These are phyloP conservation scores for Crucibulum laeve DNA, from an alignment of 768 basidiomycete genomes.

Conservation along the genomic window DNA sequence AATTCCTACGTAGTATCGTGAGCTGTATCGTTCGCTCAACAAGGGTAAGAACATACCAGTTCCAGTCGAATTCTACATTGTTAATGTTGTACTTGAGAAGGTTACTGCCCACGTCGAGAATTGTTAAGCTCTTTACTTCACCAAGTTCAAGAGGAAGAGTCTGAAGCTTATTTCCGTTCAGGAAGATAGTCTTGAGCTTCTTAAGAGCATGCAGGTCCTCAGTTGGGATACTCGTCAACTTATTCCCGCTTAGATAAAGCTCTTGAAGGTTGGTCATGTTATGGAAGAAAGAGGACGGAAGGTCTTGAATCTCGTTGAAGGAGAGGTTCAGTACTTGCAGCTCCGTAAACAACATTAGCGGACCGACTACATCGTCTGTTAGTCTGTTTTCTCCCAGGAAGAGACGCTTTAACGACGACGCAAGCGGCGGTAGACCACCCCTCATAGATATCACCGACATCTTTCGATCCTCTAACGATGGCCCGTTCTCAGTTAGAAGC, in stretches of 20 bases:
- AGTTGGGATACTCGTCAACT: constrained; percentile 81
- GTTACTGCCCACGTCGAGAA: constrained; percentile 93
- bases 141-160: constrained; percentile 89
- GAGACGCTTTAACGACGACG: constrained; percentile 67
- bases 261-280: constrained; percentile 72
- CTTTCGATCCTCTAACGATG: too few relatives aligned
- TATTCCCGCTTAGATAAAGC: constrained; percentile 94
- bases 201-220: constrained; percentile 79
- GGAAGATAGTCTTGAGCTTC: constrained; percentile 68
- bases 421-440: constrained; percentile 44
- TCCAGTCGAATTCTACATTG: constrained; percentile 99
- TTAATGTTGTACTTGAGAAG: constrained; percentile 94
- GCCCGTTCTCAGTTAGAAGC: too few relatives aligned
- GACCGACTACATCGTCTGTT: constrained; percentile 72
- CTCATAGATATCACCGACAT: too few relatives aligned
- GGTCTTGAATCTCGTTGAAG: constrained; percentile 91
- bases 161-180: constrained; percentile 93
- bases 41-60: constrained; percentile 61
- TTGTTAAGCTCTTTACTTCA: constrained; percentile 71
- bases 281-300: constrained; percentile 74
- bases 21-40: neutral
- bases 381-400: constrained; percentile 90
- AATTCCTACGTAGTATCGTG: constrained; percentile 63
- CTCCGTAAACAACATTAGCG: constrained; percentile 70
- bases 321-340: constrained; percentile 85